Conservation (phyloP, 345 rosid species). For the Psidium guajava region DNA sequence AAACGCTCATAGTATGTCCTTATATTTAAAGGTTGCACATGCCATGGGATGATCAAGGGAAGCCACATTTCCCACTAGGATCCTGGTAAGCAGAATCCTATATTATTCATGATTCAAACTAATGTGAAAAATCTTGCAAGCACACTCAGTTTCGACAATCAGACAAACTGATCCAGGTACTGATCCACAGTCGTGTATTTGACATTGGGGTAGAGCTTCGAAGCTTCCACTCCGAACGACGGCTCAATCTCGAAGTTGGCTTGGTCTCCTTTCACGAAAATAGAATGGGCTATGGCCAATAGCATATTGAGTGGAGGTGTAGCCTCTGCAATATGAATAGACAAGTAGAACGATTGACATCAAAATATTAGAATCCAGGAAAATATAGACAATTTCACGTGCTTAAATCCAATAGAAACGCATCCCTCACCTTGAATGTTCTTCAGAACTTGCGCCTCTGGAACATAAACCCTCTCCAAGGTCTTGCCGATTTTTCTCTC, state of each 20-base stretch:
- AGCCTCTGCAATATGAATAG: not conserved
- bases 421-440: not conserved
- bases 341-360: not conserved
- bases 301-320: not conserved
- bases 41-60: not conserved
- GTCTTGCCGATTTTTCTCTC: slow-evolving; percentile 6
- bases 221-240: slow-evolving; percentile 2
- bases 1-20: not conserved
- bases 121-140: not conserved
- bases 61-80: not conserved
- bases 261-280: not conserved
- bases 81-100: not conserved
- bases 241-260: slow-evolving; percentile 4
- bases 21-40: not conserved
- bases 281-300: not conserved
- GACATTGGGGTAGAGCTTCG: not conserved
- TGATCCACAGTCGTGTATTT: slow-evolving; percentile 2
- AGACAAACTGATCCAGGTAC: not conserved
- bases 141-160: not conserved
- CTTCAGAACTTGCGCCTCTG: not conserved
- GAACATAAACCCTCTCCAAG: not conserved
- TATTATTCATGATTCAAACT: not conserved
- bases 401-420: not conserved
- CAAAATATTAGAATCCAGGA: not conserved
- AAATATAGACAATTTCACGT: not conserved